Percentiles rank a stretch among this genome's conserved stretches.
Conservation (phyloP, 106 monocot genomes). For the Amphibolis antarctica region DNA sequence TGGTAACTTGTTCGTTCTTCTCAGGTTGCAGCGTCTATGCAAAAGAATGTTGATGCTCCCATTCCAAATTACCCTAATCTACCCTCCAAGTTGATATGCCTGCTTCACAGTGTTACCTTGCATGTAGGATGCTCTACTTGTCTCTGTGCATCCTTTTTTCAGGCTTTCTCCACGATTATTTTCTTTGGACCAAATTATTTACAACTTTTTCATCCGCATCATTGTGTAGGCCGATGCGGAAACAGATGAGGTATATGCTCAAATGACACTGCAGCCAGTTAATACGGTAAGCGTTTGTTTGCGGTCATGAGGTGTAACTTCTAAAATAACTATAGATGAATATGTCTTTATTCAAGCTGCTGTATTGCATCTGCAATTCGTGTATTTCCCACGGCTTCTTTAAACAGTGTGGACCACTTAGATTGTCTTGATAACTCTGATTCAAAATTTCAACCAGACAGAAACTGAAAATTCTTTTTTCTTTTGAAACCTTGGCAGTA, state of each 20-base stretch:
- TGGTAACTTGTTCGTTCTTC: not conserved
- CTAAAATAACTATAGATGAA: too few species aligned
- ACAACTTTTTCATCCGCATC: too few species aligned
- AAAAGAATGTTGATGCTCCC: conserved; percentile 46
- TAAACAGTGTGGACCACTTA: too few species aligned
- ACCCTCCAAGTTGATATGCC: conserved; percentile 73
- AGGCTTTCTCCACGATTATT: too few species aligned
- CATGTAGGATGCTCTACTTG: conserved; percentile 20
- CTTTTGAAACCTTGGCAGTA: conserved; percentile 26
- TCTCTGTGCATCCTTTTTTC: too few species aligned
- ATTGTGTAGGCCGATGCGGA: conserved; percentile 72
- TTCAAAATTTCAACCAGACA: too few species aligned
- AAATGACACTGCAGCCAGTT: conserved; percentile 94
- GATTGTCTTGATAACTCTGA: too few species aligned
- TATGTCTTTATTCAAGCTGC: too few species aligned
- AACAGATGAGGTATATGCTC: conserved; percentile 87
- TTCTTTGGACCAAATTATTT: too few species aligned
- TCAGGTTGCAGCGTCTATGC: conserved; percentile 89
- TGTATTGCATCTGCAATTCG: too few species aligned
- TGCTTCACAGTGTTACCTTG: conserved; percentile 64
- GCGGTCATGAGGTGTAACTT: not conserved
- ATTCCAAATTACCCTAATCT: conserved; percentile 69
- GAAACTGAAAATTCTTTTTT: too few species aligned
- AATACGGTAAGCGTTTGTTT: conserved; percentile 65
- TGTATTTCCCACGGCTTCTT: too few species aligned